Evolutionary conservation across 345 rosid species (phyloP).

Genomic region (Heritiera littoralis): DNA sequence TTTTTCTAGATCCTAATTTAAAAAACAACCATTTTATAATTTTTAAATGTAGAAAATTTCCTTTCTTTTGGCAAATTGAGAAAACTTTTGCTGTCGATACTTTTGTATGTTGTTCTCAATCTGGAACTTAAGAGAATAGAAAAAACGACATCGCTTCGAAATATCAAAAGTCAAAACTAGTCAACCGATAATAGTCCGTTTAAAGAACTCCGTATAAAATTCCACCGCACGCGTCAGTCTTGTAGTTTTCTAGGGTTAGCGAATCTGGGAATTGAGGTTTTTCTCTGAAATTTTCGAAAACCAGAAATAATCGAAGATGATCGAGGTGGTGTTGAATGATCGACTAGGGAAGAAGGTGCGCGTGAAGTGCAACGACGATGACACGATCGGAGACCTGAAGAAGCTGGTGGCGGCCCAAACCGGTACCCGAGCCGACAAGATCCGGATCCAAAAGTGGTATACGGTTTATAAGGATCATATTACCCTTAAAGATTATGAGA

Average conservation of each 20-base stretch:
- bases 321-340: conserved; percentile 79
- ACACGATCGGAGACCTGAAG: conserved; percentile 78
- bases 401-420: conserved; percentile 87
- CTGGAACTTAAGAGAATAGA: no score
- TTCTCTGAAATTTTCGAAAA: neutral
- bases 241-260: neutral
- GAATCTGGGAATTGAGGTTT: conserved; percentile 4
- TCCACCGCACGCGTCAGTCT: neutral
- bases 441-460: conserved; percentile 43
- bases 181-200: neutral
- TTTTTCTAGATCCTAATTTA: no score
- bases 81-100: no score
- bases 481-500: conserved; percentile 76
- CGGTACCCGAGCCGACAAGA: conserved; percentile 32
- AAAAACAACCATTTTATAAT: no score
- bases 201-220: neutral
- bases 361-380: conserved; percentile 82
- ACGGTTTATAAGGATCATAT: conserved; percentile 60
- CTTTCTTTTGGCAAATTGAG: no score
- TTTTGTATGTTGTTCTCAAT: no score
- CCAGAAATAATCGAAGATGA: conserved; percentile 40
- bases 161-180: neutral
- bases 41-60: no score
- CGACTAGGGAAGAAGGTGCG: conserved; percentile 75
- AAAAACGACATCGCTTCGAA: neutral